Conservation (phyloP, 1,139 yeast species). For the Taphrina sp. region DNA sequence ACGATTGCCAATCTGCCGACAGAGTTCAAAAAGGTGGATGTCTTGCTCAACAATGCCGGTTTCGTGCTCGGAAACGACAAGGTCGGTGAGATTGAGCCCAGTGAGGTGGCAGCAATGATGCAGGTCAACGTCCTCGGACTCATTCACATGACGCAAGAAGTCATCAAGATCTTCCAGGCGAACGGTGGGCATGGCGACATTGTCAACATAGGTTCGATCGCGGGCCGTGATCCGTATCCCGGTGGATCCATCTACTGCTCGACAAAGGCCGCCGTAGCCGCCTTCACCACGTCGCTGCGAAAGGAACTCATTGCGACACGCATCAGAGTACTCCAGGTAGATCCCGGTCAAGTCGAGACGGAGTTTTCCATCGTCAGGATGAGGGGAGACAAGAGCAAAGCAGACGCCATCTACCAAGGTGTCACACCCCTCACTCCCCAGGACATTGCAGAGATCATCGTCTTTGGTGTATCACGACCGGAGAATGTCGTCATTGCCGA, state of each 20-base stretch:
- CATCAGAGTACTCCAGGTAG: slow-evolving; percentile 68
- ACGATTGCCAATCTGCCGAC: slow-evolving; percentile 51
- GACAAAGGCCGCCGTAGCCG: slow-evolving; percentile 77
- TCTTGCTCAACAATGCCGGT: slow-evolving; percentile 79
- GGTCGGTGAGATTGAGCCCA: slow-evolving; percentile 58
- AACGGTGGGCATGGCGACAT: slow-evolving; percentile 65
- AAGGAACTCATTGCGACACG: slow-evolving; percentile 72
- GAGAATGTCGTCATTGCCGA: slow-evolving; percentile 36
- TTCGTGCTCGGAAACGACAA: slow-evolving; percentile 67
- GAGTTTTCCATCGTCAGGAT: slow-evolving; percentile 61
- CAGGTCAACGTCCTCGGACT: slow-evolving; percentile 73
- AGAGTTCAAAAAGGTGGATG: slow-evolving; percentile 45
- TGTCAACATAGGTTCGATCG: slow-evolving; percentile 80
- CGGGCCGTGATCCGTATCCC: slow-evolving; percentile 84
- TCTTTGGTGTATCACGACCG: slow-evolving; percentile 53
- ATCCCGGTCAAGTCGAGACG: slow-evolving; percentile 87
- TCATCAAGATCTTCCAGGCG: slow-evolving; percentile 56
- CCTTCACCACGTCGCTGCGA: slow-evolving; percentile 72
- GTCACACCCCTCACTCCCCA: slow-evolving; percentile 70
- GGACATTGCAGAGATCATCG: slow-evolving; percentile 79
- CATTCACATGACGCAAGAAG: slow-evolving; percentile 65
- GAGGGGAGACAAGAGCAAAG: slow-evolving; percentile 66
- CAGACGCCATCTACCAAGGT: slow-evolving; percentile 70
- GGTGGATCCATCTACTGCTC: slow-evolving; percentile 73
- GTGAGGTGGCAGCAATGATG: slow-evolving; percentile 61